Conservation (phyloP, 1,284 basidiomycete genomes). For the Cystobasidiaceae sp. region DNA sequence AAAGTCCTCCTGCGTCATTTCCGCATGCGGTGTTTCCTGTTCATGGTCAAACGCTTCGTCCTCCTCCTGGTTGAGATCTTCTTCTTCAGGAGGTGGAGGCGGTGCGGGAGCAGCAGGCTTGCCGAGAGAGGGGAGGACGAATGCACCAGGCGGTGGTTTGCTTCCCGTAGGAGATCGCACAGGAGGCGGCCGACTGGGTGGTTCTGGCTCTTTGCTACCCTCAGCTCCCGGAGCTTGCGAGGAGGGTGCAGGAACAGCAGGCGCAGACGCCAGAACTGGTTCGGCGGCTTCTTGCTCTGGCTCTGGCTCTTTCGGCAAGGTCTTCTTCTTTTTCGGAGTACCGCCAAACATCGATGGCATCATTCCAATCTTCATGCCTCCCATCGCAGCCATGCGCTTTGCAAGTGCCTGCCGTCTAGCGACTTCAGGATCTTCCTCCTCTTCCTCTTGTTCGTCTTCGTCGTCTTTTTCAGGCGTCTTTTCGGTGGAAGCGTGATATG, state of each 20-base stretch:
- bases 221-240: too few relatives aligned
- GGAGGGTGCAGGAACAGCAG: too few relatives aligned
- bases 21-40: background rate
- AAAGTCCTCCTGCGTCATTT: background rate
- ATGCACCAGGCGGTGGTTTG: conserved; percentile 37
- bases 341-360: conserved; percentile 59
- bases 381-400: conserved; percentile 80
- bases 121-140: conserved; percentile 24
- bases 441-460: conserved; percentile 32
- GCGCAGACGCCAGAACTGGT: too few relatives aligned
- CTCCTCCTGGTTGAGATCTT: background rate
- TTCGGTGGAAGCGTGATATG: conserved; percentile 31
- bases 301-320: conserved; percentile 36
- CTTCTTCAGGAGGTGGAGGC: background rate
- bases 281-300: background rate
- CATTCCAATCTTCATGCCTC: conserved; percentile 78
- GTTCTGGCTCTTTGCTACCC: background rate
- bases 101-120: conserved; percentile 6
- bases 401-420: conserved; percentile 73
- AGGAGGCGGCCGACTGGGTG: background rate
- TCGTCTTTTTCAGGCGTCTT: conserved; percentile 32
- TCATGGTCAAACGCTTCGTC: background rate
- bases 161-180: conserved; percentile 32
- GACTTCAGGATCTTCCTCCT: conserved; percentile 68
- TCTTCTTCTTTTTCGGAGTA: conserved; percentile 54